These are phyloP conservation scores for Suhomyces bribrorum DNA, from an alignment of 1,139 yeast genomes.

Conservation along the genomic window DNA sequence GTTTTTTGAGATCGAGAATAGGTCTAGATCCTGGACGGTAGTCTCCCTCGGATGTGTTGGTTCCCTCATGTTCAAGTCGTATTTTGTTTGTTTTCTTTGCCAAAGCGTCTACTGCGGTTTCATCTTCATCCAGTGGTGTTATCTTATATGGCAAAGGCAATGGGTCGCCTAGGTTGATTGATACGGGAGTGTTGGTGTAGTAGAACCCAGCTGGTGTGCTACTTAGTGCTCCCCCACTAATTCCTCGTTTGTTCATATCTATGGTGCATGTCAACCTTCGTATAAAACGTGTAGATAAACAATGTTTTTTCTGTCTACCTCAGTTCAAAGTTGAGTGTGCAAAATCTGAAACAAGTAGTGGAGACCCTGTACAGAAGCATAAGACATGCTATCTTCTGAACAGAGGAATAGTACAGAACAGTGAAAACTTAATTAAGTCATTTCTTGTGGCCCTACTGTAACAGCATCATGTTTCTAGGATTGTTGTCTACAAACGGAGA, in stretches of 20 bases:
- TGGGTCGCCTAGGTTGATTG: constrained; percentile 32
- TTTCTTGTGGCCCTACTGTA: no score
- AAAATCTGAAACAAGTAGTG: no score
- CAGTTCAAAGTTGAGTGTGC: no score
- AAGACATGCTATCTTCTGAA: no score
- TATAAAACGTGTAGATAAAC: background rate
- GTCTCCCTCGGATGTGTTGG: background rate
- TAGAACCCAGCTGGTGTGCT: background rate
- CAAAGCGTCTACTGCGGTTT: constrained; percentile 19
- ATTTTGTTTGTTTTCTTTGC: constrained; percentile 11
- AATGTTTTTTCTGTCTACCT: constrained; percentile 7
- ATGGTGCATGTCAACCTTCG: constrained; percentile 5
- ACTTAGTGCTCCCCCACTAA: constrained; percentile 4
- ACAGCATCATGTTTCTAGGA: no score
- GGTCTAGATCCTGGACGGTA: constrained; percentile 4
- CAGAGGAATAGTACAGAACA: no score
- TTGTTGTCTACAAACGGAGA: no score
- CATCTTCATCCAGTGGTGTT: constrained; percentile 17
- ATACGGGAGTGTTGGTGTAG: background rate
- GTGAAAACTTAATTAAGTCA: no score
- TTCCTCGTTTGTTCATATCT: constrained; percentile 9
- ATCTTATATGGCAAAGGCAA: constrained; percentile 37
- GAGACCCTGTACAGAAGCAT: no score
- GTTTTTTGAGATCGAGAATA: constrained; percentile 6
- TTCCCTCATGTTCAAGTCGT: constrained; percentile 4